Evolutionary conservation across 2,329 filamentous ascomycete genomes (phyloP).

Genomic region (Rutstroemia sp.): DNA sequence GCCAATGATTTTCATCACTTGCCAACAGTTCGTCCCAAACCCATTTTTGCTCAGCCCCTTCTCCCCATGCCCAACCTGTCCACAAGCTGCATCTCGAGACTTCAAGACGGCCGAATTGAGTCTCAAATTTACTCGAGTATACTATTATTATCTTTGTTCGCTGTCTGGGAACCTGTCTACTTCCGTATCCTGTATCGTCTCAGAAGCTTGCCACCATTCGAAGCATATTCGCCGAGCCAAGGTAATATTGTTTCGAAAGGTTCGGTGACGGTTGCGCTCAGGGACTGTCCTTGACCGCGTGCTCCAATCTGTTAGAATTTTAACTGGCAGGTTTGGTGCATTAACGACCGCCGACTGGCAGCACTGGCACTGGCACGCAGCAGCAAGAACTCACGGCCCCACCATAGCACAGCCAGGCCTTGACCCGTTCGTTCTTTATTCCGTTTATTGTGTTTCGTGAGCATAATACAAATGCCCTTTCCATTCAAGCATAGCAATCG

Average conservation of each 20-base stretch:
- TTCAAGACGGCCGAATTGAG: slow-evolving; percentile 3
- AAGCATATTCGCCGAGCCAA: not conserved
- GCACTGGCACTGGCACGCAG: not conserved
- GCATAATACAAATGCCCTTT: slow-evolving; percentile 27
- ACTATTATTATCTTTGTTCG: slow-evolving; percentile 10
- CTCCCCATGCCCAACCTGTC: not conserved
- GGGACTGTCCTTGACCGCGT: not conserved
- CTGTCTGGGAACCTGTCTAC: not conserved
- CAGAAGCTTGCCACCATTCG: not conserved
- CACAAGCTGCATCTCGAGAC: slow-evolving; percentile 7
- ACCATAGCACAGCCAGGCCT: slow-evolving; percentile 9
- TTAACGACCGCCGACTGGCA: not conserved
- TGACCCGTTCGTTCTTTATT: slow-evolving; percentile 5
- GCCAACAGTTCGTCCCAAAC: slow-evolving; percentile 2
- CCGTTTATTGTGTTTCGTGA: slow-evolving; percentile 3
- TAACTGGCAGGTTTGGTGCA: slow-evolving; percentile 4
- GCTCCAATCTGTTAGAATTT: not conserved
- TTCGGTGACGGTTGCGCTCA: slow-evolving; percentile 1
- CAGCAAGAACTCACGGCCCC: slow-evolving; percentile 2
- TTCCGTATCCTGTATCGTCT: not conserved
- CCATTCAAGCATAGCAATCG: slow-evolving; percentile 29
- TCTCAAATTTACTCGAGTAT: not conserved
- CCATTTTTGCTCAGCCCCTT: slow-evolving; percentile 7
- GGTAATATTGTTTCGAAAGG: slow-evolving; percentile 4
- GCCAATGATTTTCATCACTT: not conserved